Percentiles rank a stretch among this genome's conserved stretches.
Evolutionary conservation across 306 rosid genomes (phyloP).

Genomic region (Spatholobus suberectus): DNA sequence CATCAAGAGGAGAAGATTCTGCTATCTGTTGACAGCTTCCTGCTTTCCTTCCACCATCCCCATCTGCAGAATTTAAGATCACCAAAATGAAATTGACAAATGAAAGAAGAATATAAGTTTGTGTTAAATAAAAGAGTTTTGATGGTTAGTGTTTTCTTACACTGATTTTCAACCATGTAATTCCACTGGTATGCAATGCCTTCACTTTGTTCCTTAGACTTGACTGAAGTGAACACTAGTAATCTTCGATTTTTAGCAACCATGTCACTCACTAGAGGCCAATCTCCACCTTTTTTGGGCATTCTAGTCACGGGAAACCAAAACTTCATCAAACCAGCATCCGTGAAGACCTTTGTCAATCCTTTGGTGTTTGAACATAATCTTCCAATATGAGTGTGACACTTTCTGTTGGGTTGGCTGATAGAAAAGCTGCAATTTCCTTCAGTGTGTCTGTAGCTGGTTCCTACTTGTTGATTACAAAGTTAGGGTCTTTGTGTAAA

Average conservation of each 20-base stretch:
- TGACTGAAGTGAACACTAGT: constrained; percentile 71
- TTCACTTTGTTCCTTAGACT: constrained; percentile 69
- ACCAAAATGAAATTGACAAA: constrained; percentile 61
- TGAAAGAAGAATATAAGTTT: constrained; percentile 50
- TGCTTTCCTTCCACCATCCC: constrained; percentile 66
- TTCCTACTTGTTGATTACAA: constrained; percentile 48
- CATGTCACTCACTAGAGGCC: constrained; percentile 81
- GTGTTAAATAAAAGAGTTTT: too few species aligned
- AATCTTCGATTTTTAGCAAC: constrained; percentile 75
- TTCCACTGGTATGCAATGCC: constrained; percentile 91
- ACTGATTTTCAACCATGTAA: constrained; percentile 89
- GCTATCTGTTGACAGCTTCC: constrained; percentile 69
- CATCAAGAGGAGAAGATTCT: constrained; percentile 70
- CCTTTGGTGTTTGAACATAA: constrained; percentile 72
- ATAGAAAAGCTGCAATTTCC: constrained; percentile 68
- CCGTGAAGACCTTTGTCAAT: constrained; percentile 63
- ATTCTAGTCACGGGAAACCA: constrained; percentile 71
- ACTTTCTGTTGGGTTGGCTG: constrained; percentile 67
- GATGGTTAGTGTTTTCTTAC: constrained; percentile 46
- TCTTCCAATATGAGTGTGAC: constrained; percentile 83
- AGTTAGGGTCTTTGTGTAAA: not conserved
- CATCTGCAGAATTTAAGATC: constrained; percentile 53
- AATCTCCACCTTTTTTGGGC: constrained; percentile 67
- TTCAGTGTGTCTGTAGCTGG: constrained; percentile 68
- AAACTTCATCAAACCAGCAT: constrained; percentile 62